phyloP scores from a whole-genome alignment of 2,329 filamentous ascomycete genomes.

The Simplicillium sp. region DNA sequence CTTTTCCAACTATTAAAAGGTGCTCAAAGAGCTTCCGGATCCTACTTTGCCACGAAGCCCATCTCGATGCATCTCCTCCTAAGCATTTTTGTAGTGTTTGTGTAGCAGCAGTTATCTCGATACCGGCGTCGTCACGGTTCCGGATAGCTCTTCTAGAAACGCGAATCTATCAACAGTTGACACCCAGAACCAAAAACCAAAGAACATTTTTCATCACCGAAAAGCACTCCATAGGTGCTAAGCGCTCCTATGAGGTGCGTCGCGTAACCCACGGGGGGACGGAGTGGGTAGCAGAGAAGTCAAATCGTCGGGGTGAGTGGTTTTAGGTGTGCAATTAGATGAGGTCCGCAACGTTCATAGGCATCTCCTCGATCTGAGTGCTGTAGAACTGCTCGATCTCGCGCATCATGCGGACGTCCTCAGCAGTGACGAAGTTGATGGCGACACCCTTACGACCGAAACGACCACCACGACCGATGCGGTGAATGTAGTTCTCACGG shows the following conservation, averaged over 20 bases:
- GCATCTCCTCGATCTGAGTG: constrained; percentile 99
- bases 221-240: constrained; percentile 17
- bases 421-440: constrained; percentile 99
- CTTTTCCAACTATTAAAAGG: constrained; percentile 24
- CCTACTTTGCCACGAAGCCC: constrained; percentile 25
- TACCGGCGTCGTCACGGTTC: constrained; percentile 16
- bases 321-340: constrained; percentile 41
- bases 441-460: constrained; percentile 99
- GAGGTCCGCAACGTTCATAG: constrained; percentile 80
- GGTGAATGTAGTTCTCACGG: constrained; percentile 99
- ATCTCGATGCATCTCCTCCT: constrained; percentile 15
- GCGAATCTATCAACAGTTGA: constrained; percentile 30
- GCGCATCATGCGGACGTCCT: constrained; percentile 99
- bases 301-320: constrained; percentile 13
- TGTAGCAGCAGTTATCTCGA: constrained; percentile 14
- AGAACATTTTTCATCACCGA: constrained; percentile 1
- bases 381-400: constrained; percentile 99
- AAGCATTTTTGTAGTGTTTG: neutral
- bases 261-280: constrained; percentile 11
- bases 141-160: constrained; percentile 24
- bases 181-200: constrained; percentile 18
- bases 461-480: constrained; percentile 98
- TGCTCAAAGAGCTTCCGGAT: constrained; percentile 26
- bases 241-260: constrained; percentile 13
- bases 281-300: constrained; percentile 12